These are phyloP conservation scores for Teratosphaeriaceae sp. DNA, from an alignment of 2,329 filamentous ascomycete species.

Conservation along the genomic window DNA sequence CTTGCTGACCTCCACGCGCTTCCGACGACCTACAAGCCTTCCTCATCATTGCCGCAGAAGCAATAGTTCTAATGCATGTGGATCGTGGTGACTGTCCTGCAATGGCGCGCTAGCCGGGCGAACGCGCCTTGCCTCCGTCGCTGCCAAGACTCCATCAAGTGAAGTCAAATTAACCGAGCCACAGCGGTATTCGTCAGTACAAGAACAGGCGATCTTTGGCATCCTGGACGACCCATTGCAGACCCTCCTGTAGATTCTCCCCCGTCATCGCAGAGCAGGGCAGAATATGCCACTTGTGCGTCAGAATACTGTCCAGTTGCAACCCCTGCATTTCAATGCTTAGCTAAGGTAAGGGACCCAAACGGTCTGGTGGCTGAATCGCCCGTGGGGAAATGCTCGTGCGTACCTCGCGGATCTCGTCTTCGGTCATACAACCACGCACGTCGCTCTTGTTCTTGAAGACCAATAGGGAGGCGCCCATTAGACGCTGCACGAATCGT, in stretches of 20 bases:
- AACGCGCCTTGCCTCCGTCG: neutral
- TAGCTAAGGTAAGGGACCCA: constrained; percentile 15
- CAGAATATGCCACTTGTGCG: constrained; percentile 89
- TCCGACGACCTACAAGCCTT: too few species aligned
- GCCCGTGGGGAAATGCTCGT: constrained; percentile 3
- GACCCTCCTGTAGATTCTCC: constrained; percentile 72
- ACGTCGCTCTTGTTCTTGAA: constrained; percentile 98
- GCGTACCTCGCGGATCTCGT: constrained; percentile 69
- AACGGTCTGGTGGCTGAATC: neutral
- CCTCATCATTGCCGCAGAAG: too few species aligned
- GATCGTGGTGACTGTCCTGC: too few species aligned
- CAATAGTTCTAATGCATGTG: too few species aligned
- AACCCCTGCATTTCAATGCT: constrained; percentile 55
- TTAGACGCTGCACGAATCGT: constrained; percentile 60
- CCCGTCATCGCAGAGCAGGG: constrained; percentile 96
- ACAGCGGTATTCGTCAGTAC: too few species aligned
- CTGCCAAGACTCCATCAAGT: constrained; percentile 8
- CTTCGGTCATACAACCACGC: constrained; percentile 76
- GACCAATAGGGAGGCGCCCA: constrained; percentile 84
- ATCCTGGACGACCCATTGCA: constrained; percentile 94
- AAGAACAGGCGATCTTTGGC: constrained; percentile 91
- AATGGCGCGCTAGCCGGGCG: too few species aligned
- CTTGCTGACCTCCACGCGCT: too few species aligned
- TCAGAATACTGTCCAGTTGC: constrained; percentile 73
- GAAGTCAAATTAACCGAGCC: neutral